Conservation (phyloP, 1,284 basidiomycete species). For the Cutaneotrichosporon spelunceum region DNA sequence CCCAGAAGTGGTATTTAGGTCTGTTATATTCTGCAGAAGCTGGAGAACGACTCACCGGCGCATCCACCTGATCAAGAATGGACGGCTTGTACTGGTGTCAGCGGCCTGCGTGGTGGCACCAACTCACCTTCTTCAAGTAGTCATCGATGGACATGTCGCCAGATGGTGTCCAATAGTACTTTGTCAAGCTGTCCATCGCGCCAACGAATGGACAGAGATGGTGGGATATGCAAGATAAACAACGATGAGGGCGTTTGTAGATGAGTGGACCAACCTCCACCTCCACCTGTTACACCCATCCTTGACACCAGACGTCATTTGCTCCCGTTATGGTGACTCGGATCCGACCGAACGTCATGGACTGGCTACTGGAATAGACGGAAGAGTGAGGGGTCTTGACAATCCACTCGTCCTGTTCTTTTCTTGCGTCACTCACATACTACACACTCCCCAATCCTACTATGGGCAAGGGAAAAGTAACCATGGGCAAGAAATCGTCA, state of each 20-base stretch:
- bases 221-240: neutral
- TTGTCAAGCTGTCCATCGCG: neutral
- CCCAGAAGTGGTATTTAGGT: no score
- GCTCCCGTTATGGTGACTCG: conserved; percentile 12
- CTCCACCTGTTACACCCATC: neutral
- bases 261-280: conserved; percentile 17
- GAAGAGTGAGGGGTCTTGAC: neutral
- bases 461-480: conserved; percentile 14
- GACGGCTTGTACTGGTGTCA: conserved; percentile 27
- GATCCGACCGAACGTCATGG: conserved; percentile 6
- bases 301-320: neutral
- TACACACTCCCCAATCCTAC: neutral
- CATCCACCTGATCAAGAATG: conserved; percentile 22
- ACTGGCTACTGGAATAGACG: neutral
- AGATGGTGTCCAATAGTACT: conserved; percentile 27
- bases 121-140: conserved; percentile 31
- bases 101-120: neutral
- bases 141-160: conserved; percentile 24
- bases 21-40: neutral
- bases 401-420: neutral
- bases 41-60: conserved; percentile 18
- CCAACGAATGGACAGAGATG: neutral
- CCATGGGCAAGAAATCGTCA: conserved; percentile 31
- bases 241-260: neutral
- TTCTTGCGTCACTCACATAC: neutral